Conservation (phyloP, 441 rosid genomes). For the Syzygium malaccense region DNA sequence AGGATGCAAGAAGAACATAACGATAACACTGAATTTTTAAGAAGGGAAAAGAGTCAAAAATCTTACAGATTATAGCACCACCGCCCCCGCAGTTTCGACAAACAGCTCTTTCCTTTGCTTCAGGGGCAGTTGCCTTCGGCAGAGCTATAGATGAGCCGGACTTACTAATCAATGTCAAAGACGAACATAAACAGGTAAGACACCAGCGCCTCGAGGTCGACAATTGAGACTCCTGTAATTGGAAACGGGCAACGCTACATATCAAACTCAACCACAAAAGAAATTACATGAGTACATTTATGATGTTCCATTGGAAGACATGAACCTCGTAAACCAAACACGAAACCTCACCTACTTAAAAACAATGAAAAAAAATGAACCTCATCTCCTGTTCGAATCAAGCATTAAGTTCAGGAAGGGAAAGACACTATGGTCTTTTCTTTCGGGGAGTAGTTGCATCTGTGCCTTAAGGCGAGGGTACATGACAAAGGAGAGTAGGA, state of each 20-base stretch:
- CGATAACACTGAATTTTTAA: not conserved
- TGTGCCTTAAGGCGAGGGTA: not conserved
- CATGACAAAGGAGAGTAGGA: not conserved
- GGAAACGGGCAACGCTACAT: not conserved
- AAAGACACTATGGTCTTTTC: not conserved
- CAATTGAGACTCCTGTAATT: conserved; percentile 30
- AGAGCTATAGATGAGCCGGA: conserved; percentile 30
- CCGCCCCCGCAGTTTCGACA: conserved; percentile 80
- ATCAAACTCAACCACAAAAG: not conserved
- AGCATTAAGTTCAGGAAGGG: not conserved
- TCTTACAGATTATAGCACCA: conserved; percentile 83
- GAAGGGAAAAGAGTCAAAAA: not conserved
- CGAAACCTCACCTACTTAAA: not conserved
- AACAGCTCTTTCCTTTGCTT: conserved; percentile 52
- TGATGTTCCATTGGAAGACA: not conserved
- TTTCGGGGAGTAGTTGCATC: not conserved
- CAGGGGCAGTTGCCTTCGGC: conserved; percentile 34
- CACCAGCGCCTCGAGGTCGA: conserved; percentile 56
- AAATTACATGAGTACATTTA: not conserved
- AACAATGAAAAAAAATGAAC: not conserved
- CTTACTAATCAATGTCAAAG: conserved; percentile 38
- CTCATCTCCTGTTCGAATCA: not conserved
- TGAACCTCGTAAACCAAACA: not conserved
- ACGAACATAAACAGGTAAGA: conserved; percentile 60
- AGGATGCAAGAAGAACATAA: not conserved